A percentile compares a stretch with the other conserved stretches of the same genome.
phyloP scores from a whole-genome alignment of 495 filamentous ascomycete genomes.

The Filosporella fistucella region DNA sequence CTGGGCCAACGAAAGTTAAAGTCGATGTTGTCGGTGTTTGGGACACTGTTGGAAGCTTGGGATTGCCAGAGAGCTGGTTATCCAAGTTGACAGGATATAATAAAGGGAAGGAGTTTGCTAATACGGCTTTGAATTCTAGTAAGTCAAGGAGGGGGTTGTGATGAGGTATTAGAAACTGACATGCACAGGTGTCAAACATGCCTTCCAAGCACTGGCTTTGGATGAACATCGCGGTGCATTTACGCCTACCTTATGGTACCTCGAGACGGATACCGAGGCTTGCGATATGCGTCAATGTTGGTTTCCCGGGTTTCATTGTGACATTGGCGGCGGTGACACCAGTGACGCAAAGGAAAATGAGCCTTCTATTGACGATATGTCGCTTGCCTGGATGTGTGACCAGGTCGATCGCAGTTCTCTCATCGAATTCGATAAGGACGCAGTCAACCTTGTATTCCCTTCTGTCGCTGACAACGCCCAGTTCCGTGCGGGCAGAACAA shows the following conservation, averaged over 20 bases:
- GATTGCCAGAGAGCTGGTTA: conserved; percentile 28
- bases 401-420: too few relatives aligned
- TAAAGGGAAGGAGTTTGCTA: conserved; percentile 7
- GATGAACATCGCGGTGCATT: conserved; percentile 65
- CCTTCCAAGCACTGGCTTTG: conserved; percentile 67
- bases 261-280: conserved; percentile 37
- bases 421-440: too few relatives aligned
- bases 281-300: conserved; percentile 64
- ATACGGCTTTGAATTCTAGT: conserved; percentile 11
- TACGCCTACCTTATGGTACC: conserved; percentile 21
- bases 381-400: too few relatives aligned
- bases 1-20: neutral
- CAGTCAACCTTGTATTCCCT: too few relatives aligned
- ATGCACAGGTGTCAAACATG: conserved; percentile 46
- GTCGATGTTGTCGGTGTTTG: conserved; percentile 45
- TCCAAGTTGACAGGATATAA: conserved; percentile 25
- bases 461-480: too few relatives aligned
- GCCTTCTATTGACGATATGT: too few relatives aligned
- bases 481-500: too few relatives aligned
- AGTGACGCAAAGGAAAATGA: too few relatives aligned
- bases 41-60: conserved; percentile 46
- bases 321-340: too few relatives aligned
- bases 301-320: conserved; percentile 69
- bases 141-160: neutral
- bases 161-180: neutral